A percentile compares a stretch with the other conserved stretches of the same genome.
Conservation (phyloP, 2,329 filamentous ascomycete genomes). For the Xylaria sp. region DNA sequence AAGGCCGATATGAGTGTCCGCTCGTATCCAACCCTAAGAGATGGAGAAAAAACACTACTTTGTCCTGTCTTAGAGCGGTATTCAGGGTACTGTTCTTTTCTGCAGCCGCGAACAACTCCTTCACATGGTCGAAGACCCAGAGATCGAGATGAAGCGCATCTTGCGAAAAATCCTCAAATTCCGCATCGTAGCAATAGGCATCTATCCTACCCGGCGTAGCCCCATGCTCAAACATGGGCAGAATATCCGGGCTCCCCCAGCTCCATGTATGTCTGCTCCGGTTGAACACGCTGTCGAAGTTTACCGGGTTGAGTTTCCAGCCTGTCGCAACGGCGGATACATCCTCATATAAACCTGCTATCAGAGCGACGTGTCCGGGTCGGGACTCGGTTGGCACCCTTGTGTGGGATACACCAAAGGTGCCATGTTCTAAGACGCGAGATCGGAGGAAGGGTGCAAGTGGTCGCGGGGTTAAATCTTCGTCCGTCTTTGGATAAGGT, state of each 20-base stretch:
- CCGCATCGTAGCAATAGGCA: conserved; percentile 83
- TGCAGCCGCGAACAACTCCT: conserved; percentile 83
- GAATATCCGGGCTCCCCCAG: conserved; percentile 97
- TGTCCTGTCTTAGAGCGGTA: conserved; percentile 79
- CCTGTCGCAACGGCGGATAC: conserved; percentile 97
- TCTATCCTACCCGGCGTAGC: conserved; percentile 88
- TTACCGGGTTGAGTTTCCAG: conserved; percentile 98
- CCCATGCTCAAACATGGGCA: conserved; percentile 97
- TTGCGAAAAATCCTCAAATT: conserved; percentile 89
- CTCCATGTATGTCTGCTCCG: conserved; percentile 97
- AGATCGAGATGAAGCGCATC: conserved; percentile 84
- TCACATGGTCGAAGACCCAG: conserved; percentile 97
- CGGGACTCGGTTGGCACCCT: conserved; percentile 96
- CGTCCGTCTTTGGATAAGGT: conserved; percentile 75
- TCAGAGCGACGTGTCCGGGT: conserved; percentile 95
- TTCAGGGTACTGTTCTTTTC: conserved; percentile 80
- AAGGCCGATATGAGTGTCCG: conserved; percentile 86
- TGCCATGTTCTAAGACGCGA: conserved; percentile 86
- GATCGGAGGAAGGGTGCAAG: conserved; percentile 93
- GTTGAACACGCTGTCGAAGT: conserved; percentile 99
- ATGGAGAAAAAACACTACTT: conserved; percentile 94
- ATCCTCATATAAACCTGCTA: conserved; percentile 96
- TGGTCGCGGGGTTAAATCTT: conserved; percentile 76
- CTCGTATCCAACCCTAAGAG: conserved; percentile 91
- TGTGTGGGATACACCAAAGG: conserved; percentile 97